A percentile compares a stretch with the other conserved stretches of the same genome.
These are phyloP conservation scores for Saccharum spontaneum DNA, from an alignment of 176 grass and related monocot genomes.

Conservation along the genomic window DNA sequence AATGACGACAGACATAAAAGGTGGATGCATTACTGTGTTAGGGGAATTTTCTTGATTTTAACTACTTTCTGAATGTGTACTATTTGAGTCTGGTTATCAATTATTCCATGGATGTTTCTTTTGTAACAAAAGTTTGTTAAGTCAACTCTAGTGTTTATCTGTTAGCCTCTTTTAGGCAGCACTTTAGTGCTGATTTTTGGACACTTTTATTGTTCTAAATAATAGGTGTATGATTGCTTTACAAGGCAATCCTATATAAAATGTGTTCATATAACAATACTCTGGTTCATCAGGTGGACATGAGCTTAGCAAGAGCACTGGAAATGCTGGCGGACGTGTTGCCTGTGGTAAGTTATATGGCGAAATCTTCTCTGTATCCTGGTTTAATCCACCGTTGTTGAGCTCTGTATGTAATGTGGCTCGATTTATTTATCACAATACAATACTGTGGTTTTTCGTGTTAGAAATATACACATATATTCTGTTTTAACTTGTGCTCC, in stretches of 20 bases:
- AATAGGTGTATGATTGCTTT: background rate
- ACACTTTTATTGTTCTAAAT: background rate
- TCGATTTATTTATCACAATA: background rate
- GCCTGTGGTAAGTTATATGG: slow-evolving; percentile 63
- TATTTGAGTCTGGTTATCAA: background rate
- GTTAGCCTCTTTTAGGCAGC: background rate
- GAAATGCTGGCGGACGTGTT: slow-evolving; percentile 87
- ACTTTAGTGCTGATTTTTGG: background rate
- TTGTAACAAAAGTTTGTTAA: background rate
- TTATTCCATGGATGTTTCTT: background rate
- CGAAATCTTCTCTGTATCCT: background rate
- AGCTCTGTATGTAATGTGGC: background rate
- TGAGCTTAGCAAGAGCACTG: slow-evolving; percentile 90
- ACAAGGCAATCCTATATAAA: background rate
- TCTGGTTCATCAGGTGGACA: slow-evolving; percentile 66
- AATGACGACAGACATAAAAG: background rate
- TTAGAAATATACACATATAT: background rate
- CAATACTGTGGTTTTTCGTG: background rate
- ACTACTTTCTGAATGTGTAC: background rate
- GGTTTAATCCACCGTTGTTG: background rate
- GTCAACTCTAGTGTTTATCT: background rate
- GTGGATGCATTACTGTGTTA: background rate
- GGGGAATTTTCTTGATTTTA: background rate
- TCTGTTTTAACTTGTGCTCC: background rate
- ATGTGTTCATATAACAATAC: background rate